Conservation (phyloP, 352 stramenopile species). For the Pythium folliculosum region DNA sequence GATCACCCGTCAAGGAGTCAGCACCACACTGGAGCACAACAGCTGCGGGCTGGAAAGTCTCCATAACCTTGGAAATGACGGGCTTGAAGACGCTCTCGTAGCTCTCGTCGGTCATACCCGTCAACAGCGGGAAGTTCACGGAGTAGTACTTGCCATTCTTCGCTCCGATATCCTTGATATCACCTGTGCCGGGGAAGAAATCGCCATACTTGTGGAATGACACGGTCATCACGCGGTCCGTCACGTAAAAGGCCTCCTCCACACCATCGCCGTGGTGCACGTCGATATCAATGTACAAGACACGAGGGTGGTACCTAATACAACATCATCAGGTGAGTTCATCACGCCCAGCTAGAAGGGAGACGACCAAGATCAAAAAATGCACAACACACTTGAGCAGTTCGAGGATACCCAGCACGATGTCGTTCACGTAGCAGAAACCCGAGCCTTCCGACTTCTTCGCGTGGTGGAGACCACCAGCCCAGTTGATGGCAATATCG, state of each 20-base stretch:
- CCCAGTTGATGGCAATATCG: conserved; percentile 99
- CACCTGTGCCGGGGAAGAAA: conserved; percentile 98
- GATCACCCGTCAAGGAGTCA: conserved; percentile 96
- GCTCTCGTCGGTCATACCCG: conserved; percentile 95
- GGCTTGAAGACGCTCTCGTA: conserved; percentile 98
- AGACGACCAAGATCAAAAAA: not conserved
- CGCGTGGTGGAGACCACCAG: conserved; percentile 97
- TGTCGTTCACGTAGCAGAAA: conserved; percentile 99
- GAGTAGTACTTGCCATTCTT: conserved; percentile 95
- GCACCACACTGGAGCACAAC: conserved; percentile 98
- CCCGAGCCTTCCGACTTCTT: conserved; percentile 97
- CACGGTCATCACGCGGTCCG: conserved; percentile 98
- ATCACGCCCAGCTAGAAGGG: not conserved
- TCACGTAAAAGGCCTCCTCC: conserved; percentile 96
- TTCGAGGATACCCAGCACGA: conserved; percentile 98
- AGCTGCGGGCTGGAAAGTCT: conserved; percentile 86
- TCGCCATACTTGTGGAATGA: conserved; percentile 99
- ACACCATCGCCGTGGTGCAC: conserved; percentile 99
- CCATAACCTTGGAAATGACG: conserved; percentile 94
- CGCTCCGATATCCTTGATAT: conserved; percentile 93
- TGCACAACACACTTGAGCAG: conserved; percentile 92
- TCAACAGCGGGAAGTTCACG: conserved; percentile 97
- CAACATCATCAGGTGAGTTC: not conserved
- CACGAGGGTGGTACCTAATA: conserved; percentile 84
- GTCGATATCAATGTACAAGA: conserved; percentile 99